These are phyloP conservation scores for Claviceps monticola DNA, from an alignment of 2,329 filamentous ascomycete species.

Conservation along the genomic window DNA sequence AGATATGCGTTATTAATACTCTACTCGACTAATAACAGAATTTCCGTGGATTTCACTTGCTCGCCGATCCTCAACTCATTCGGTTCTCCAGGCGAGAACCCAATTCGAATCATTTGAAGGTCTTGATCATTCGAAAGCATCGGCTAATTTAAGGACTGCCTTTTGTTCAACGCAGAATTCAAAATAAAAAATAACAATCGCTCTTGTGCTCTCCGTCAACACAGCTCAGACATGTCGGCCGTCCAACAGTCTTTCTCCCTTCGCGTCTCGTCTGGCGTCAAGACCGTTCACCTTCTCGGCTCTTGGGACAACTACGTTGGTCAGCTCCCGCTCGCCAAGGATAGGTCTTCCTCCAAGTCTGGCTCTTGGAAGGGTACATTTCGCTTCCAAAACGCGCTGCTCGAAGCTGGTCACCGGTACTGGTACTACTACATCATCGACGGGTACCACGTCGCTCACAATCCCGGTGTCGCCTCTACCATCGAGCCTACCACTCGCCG, in stretches of 20 bases:
- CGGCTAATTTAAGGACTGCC: neutral
- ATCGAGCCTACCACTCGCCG: conserved; percentile 94
- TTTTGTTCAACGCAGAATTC: neutral
- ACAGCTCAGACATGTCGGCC: conserved; percentile 58
- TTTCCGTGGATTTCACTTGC: conserved; percentile 41
- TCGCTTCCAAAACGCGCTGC: conserved; percentile 77
- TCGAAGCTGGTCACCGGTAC: conserved; percentile 84
- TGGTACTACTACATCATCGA: conserved; percentile 99
- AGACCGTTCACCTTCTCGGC: conserved; percentile 92
- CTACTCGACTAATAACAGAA: conserved; percentile 30
- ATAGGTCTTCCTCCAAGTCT: conserved; percentile 67
- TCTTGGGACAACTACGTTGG: conserved; percentile 97
- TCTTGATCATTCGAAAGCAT: conserved; percentile 14
- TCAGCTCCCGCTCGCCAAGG: conserved; percentile 88
- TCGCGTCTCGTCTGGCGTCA: conserved; percentile 92
- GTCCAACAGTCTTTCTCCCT: conserved; percentile 93
- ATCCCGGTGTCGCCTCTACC: conserved; percentile 78
- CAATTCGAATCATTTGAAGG: conserved; percentile 14
- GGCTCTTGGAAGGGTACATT: conserved; percentile 94
- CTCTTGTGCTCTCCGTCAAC: neutral
- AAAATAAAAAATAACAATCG: too few species aligned
- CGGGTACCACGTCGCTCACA: conserved; percentile 94
- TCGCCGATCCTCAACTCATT: conserved; percentile 25
- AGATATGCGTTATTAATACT: conserved; percentile 15
- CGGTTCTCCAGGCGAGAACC: conserved; percentile 2